Evolutionary conservation across 176 grass and related monocot genomes (phyloP).

Genomic region (Phyllostachys edulis): DNA sequence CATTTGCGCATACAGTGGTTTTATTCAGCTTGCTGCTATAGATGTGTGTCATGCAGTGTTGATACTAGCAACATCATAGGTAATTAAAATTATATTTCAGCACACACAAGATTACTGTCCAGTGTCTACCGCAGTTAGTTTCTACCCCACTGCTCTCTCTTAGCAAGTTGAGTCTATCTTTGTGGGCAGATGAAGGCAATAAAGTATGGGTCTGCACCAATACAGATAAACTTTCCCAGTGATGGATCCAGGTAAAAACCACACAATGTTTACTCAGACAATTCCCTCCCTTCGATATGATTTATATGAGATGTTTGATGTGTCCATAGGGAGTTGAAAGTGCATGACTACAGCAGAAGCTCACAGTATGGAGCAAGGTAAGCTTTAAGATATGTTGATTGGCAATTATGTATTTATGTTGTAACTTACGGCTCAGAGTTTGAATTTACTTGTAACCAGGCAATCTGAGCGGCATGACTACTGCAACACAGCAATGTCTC

Average conservation of each 20-base stretch:
- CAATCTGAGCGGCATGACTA: slow-evolving; percentile 20
- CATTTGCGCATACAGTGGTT: not conserved
- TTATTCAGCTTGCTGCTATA: not conserved
- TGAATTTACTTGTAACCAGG: slow-evolving; percentile 33
- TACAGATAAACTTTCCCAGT: slow-evolving; percentile 35
- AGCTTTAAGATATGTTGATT: not conserved
- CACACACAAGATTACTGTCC: not conserved
- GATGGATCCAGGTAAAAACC: slow-evolving; percentile 39
- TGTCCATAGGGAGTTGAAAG: not conserved
- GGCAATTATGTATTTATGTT: slow-evolving; percentile 11
- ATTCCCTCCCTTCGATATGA: not conserved
- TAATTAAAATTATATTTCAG: not conserved
- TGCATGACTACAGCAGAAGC: not conserved
- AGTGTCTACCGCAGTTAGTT: not conserved
- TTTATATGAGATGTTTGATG: slow-evolving; percentile 10
- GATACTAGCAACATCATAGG: not conserved
- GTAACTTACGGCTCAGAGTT: not conserved
- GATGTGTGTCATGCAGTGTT: not conserved
- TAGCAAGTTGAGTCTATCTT: not conserved
- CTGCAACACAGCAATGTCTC: slow-evolving; percentile 20
- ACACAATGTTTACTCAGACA: not conserved
- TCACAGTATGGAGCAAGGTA: not conserved
- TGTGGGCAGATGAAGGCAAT: slow-evolving; percentile 55
- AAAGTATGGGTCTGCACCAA: slow-evolving; percentile 50
- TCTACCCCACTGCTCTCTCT: not conserved